Conservation (phyloP, 768 basidiomycete genomes). For the Suillus subaureus region DNA sequence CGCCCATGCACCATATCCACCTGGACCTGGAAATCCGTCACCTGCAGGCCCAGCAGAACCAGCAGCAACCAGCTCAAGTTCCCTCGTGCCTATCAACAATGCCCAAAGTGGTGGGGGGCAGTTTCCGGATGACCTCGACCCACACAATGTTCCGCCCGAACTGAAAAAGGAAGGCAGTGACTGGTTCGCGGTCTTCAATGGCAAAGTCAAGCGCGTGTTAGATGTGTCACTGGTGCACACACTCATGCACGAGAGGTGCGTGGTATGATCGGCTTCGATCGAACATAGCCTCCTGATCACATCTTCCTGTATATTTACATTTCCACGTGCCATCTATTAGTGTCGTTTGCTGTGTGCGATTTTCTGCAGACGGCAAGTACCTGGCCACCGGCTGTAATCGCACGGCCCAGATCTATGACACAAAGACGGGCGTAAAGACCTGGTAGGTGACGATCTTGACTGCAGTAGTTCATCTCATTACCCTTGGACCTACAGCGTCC, state of each 20-base stretch:
- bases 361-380: slow-evolving; percentile 32
- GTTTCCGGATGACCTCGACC: slow-evolving; percentile 33
- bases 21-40: slow-evolving; percentile 35
- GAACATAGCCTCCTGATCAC: slow-evolving; percentile 1
- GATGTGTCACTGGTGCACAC: slow-evolving; percentile 73
- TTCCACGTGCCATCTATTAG: slow-evolving; percentile 18
- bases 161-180: slow-evolving; percentile 48
- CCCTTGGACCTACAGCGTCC: slow-evolving; percentile 49
- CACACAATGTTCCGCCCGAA: slow-evolving; percentile 19
- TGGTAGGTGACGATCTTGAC: slow-evolving; percentile 54
- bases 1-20: slow-evolving; percentile 32
- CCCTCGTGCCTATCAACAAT: slow-evolving; percentile 29
- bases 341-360: slow-evolving; percentile 34
- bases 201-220: slow-evolving; percentile 47
- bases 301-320: slow-evolving; percentile 5
- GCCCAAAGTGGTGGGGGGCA: slow-evolving; percentile 29
- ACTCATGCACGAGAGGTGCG: slow-evolving; percentile 87
- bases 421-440: slow-evolving; percentile 80
- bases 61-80: slow-evolving; percentile 21
- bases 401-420: slow-evolving; percentile 94
- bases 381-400: slow-evolving; percentile 70
- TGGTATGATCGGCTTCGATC: slow-evolving; percentile 14
- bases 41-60: slow-evolving; percentile 31
- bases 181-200: slow-evolving; percentile 58
- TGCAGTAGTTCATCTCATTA: slow-evolving; percentile 12